Evolutionary conservation across 768 basidiomycete species (phyloP).

Genomic region (Phylloporus arenicola): DNA sequence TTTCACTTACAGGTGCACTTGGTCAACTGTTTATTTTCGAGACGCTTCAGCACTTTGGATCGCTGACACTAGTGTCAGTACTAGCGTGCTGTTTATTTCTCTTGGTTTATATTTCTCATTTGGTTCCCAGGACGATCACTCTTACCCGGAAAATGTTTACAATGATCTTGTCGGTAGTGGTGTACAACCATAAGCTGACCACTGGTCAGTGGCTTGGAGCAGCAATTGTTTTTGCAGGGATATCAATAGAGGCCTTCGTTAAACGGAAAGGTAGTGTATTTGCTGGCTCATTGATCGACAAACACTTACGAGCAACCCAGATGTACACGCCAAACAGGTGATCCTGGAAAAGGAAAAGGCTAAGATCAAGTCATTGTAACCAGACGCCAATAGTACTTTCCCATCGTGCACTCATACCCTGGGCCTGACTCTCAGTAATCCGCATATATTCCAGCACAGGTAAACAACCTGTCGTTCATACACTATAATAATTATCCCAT

Average conservation of each 20-base stretch:
- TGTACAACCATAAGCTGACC: constrained; percentile 85
- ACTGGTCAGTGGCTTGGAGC: constrained; percentile 92
- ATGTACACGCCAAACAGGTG: constrained; percentile 75
- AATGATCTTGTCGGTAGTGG: constrained; percentile 90
- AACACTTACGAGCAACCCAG: constrained; percentile 34
- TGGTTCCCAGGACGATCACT: constrained; percentile 70
- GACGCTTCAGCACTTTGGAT: constrained; percentile 88
- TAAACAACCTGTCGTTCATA: constrained; percentile 19
- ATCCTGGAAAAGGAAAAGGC: constrained; percentile 81
- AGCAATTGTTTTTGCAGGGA: constrained; percentile 83
- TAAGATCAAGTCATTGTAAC: constrained; percentile 70
- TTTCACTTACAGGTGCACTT: constrained; percentile 84
- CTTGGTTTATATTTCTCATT: constrained; percentile 1
- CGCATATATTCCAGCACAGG: constrained; percentile 11
- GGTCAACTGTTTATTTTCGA: constrained; percentile 99
- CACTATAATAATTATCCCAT: constrained; percentile 21
- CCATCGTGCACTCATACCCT: constrained; percentile 11
- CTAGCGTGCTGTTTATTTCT: constrained; percentile 2
- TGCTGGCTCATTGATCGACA: neutral
- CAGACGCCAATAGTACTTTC: neutral
- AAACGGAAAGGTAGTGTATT: constrained; percentile 70
- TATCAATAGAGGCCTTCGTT: constrained; percentile 87
- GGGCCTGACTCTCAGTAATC: neutral
- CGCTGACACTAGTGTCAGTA: constrained; percentile 80
- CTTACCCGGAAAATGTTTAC: constrained; percentile 96